Percentiles rank a stretch among this genome's conserved stretches.
phyloP scores from a whole-genome alignment of 139 green algal species.

The Marvania coccoides region DNA sequence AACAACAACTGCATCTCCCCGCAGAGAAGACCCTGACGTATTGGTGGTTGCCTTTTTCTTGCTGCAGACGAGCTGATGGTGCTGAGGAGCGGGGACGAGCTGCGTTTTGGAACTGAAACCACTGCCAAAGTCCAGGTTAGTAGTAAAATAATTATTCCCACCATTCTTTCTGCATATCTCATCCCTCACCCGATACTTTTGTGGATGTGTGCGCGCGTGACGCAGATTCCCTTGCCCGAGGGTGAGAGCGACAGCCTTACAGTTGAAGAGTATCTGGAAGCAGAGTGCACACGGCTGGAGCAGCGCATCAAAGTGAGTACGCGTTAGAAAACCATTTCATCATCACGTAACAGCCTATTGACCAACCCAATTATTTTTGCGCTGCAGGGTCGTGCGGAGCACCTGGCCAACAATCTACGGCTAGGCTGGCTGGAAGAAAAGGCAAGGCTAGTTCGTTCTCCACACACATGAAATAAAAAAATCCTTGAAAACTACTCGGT shows the following conservation, averaged over 20 bases:
- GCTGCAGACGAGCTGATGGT: neutral
- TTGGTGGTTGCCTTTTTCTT: too few relatives aligned
- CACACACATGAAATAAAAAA: neutral
- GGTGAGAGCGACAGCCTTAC: conserved; percentile 1
- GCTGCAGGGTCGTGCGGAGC: conserved; percentile 11
- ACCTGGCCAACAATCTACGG: conserved; percentile 13
- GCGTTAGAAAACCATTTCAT: neutral
- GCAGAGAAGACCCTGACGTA: neutral
- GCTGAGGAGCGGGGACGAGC: conserved; percentile 4
- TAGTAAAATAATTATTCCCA: neutral
- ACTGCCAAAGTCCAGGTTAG: neutral
- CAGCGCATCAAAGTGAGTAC: conserved; percentile 9
- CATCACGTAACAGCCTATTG: too few relatives aligned
- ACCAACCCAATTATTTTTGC: too few relatives aligned
- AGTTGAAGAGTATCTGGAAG: conserved; percentile 19
- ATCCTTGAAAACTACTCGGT: neutral
- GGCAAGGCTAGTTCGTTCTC: neutral
- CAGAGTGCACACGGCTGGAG: conserved; percentile 18
- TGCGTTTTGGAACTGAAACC: conserved; percentile 8
- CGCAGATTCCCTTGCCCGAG: neutral
- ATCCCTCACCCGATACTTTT: neutral
- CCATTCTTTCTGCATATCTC: neutral
- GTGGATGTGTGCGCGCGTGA: neutral
- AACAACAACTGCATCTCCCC: neutral
- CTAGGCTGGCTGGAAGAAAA: conserved; percentile 14